Evolutionary conservation across 345 rosid genomes (phyloP), one percentile per base, ranked within the genome.

Genomic region (Schrenkiella parvula): DNA sequence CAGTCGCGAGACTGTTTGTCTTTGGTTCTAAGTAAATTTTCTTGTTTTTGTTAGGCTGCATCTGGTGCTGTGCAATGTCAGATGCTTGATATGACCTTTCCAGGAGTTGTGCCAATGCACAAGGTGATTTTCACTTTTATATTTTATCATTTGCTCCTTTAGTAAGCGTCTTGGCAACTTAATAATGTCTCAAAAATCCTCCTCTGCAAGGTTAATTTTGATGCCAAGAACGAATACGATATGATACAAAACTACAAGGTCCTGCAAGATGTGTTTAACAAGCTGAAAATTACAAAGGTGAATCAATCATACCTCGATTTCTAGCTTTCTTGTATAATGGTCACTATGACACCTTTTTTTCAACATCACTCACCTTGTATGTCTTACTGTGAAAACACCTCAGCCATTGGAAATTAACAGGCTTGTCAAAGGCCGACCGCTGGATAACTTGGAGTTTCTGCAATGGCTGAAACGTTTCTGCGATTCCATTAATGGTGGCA

Each of bases 31-130:
- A 31, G 70, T 29, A 3, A 22, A 35, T 0, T 1, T 34, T 5
- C 19, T 41, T n/a, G 39, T 46, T 21, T 11, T 47, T 19, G 22
- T 3, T 57, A 78, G 97, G 97, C 91, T 82, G 97, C 99, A 71
- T 93, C 99, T 5, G 97, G 99, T 66, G 97, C 97, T 61, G 97
- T 95, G 64, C 99, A 91, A 67, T 95, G 99, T 71, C 99, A 95
- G 77, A 82, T 95, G 91, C 82, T 95, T 75, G 97, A 95, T 76
- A 84, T 89, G 91, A 89, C 95, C 13, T 87, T 83, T 76, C 97
- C 99, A 5, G 96, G 99, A 76, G 86, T 80, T 61, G 97, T 95
- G 55, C 97, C 97, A 21, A 91, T 95, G 99, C 97, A 95, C 72
- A 91, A 91, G 91, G 98, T 89, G 41, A 28, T 55, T 66, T 21